These are phyloP conservation scores for Chaetomium tenue DNA, from an alignment of 495 filamentous ascomycete genomes.

Conservation along the genomic window DNA sequence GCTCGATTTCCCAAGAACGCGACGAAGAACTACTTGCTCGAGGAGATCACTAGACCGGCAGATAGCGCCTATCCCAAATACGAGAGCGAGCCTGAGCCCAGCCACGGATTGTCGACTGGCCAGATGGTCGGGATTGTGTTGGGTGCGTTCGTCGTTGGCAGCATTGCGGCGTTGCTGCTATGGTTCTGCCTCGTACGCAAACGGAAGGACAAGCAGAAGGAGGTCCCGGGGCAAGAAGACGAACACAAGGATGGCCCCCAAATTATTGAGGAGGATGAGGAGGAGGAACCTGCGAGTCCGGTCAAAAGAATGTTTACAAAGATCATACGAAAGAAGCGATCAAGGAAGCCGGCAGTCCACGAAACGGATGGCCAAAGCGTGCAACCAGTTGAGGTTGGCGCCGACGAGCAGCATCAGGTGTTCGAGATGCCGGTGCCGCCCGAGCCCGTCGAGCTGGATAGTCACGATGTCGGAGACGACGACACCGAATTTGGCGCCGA, in stretches of 20 bases:
- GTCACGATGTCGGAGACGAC: conserved; percentile 38
- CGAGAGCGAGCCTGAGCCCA: conserved; percentile 18
- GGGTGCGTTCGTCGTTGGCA: conserved; percentile 46
- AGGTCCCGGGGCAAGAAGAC: conserved; percentile 21
- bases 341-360: conserved; percentile 24
- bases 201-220: conserved; percentile 29
- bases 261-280: conserved; percentile 29
- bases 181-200: conserved; percentile 38
- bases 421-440: conserved; percentile 50
- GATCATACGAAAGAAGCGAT: conserved; percentile 36
- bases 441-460: conserved; percentile 52
- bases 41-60: conserved; percentile 46
- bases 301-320: conserved; percentile 38
- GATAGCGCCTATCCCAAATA: conserved; percentile 48
- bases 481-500: conserved; percentile 39
- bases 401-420: conserved; percentile 48
- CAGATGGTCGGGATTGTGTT: conserved; percentile 43
- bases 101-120: conserved; percentile 45
- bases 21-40: conserved; percentile 46
- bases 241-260: conserved; percentile 32
- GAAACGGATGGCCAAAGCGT: conserved; percentile 26
- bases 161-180: conserved; percentile 39
- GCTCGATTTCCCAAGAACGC: conserved; percentile 52
- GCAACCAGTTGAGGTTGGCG: conserved; percentile 46
- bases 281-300: conserved; percentile 30